Evolutionary conservation across 1,284 basidiomycete species (phyloP), one percentile per base, ranked within the genome.

Genomic region (Meira miltonrushii): DNA sequence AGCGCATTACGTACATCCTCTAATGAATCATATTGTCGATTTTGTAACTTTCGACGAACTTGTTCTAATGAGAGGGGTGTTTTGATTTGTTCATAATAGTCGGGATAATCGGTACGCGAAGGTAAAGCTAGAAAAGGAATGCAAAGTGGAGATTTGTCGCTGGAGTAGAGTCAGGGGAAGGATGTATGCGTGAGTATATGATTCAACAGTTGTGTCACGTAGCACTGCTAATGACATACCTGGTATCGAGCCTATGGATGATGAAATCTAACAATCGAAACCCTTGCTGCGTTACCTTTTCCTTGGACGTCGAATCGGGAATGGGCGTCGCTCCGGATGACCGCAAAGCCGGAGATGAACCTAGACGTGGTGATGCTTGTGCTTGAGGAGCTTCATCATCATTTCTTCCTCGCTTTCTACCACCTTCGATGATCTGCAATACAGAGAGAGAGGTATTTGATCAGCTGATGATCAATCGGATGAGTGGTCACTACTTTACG

Each of bases 11-110:
- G 87, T 73, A 92, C 86, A 33, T 84, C 85, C 51, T 88, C 84
- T 43, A 90, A 82, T 7, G 85, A 83, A 13, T 82, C 71, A 76
- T 94, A 96, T 39, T 74, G 75, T 58, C 83, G 80, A 48, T 81
- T 80, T 52, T 89, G 84, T 54, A 94, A 83, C 71, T 86, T 84
- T 67, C 83, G 55, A 75, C 82, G 68, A 79, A 96, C 90, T 66
- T 93, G 88, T 54, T 90, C 87, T 56, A 95, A 82, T 25, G 90
- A 86, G 67, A 94, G 87, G 38, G 92, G 92, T 49, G 84, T 83
- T 78, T 87, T 87, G 77, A 94, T 94, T 50, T 85, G 80, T 69
- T 86, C 85, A 80, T 94, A 95, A 80, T 96, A 96, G 81, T 94
- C 92, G n/a, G 91, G 86, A 78, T 93, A 92, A 62, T 84, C 82